Evolutionary conservation across 2,329 filamentous ascomycete genomes (phyloP), one percentile per base, ranked within the genome.

Genomic region (Fusarium nisikadoi): DNA sequence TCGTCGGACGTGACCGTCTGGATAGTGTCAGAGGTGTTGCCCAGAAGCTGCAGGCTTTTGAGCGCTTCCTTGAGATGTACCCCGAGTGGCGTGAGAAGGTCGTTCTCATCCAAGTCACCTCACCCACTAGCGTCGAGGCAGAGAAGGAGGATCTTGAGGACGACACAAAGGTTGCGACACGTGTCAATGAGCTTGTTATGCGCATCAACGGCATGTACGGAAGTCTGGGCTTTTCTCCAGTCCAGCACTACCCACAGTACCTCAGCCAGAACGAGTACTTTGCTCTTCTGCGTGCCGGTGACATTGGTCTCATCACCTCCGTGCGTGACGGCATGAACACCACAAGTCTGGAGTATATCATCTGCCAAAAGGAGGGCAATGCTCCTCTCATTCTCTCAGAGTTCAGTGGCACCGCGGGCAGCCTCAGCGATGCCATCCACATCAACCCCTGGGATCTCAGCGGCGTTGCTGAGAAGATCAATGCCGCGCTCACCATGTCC

Each of bases 281-380:
- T 81, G 95, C 95, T 8, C 88, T 98, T n/a, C 88, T 98, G 57
- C 91, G 95, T 29, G 90, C 94, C 6, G 95, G 93, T 38, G 94
- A 98, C 80, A 93, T 98, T 73, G 95, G 94, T 8, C 86, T 98
- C 55, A 98, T 98, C 81, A 98, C 96, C 11, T 97, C 94, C 75
- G 95, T 98, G 27, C 91, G 95, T 67, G 96, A 98, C 80, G 95
- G 95, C 65, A 98, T 98, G 95, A 98, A 98, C 84, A 98, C 95
- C 1, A 97, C 95, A 25, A 97, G 94, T 80, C 86, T 98, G 75
- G 96, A 98, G 82, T 98, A 98, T 80, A 91, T 98, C 63, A 89
- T 97, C 64, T 97, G 94, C 81, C 95, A 98, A 82, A 93, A 94
- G 77, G 92, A 96, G 71, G 91, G 91, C 62, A 91, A 95, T 75